Evolutionary conservation across 257 asterid genomes (phyloP), one percentile per base, ranked within the genome.

Genomic region (Forsythia suspensa): DNA sequence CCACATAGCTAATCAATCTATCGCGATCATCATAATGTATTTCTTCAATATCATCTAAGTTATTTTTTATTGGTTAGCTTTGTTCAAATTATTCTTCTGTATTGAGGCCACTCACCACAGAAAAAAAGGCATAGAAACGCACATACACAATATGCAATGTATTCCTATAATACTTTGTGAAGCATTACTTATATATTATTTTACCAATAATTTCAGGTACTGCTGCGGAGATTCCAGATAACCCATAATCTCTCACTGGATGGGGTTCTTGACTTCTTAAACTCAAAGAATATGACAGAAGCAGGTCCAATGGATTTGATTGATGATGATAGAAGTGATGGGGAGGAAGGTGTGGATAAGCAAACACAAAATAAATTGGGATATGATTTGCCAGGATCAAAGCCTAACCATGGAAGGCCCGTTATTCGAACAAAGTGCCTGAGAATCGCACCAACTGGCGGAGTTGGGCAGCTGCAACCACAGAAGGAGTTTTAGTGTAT

Each of bases 381-480:
- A 24, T 94, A 90, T 82, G 94, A 96, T 88, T 88, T 96, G 70
- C 99, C 99, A 2, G 99, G 99, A 70, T 88, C 99, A 70, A 80
- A 89, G 96, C 97, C 97, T 77, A 96, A 96, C 84, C 84, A 82
- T 34, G 99, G 97, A 73, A 91, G 97, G 85, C 93, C 99, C 36
- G 80, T 91, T 78, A 82, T 94, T 65, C 90, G 97, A 75, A 89
- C 99, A 48, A 96, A 91, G 88, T 92, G 97, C 87, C 86, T 96
- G 82, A 92, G 90, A 82, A 92, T 96, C 74, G 92, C 99, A 66
- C 99, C 98, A 16, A 96, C 99, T 55, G 99, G 99, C n/a, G 97
- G 76, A 94, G 88, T 81, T 96, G 97, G 97, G 96, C 99, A 66
- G 99, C 99, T 74, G 99, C 99, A 74, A 96, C 99, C 44, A 94